A percentile compares a stretch with the other conserved stretches of the same genome.
Conservation (phyloP, 345 rosid species). For the Punica granatum region DNA sequence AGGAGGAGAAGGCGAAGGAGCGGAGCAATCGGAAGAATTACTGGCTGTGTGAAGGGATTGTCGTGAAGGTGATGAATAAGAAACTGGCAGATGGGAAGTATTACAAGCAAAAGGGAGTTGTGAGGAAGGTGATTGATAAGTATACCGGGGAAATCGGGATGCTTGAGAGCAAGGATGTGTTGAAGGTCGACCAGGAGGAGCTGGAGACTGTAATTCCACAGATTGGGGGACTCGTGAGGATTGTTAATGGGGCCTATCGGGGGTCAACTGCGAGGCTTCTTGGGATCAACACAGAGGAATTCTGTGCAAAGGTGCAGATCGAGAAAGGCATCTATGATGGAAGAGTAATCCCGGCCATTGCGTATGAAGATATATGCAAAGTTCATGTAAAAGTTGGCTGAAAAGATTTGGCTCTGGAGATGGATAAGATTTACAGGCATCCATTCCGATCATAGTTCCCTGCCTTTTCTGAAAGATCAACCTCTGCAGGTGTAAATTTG, state of each 20-base stretch:
- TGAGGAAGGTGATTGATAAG: conserved; percentile 73
- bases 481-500: neutral
- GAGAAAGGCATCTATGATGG: conserved; percentile 97
- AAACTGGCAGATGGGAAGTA: conserved; percentile 73
- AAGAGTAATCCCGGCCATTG: conserved; percentile 67
- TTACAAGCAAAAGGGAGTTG: conserved; percentile 81
- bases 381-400: conserved; percentile 12
- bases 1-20: conserved; percentile 82
- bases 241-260: conserved; percentile 88
- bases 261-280: conserved; percentile 71
- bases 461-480: neutral
- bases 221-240: conserved; percentile 64
- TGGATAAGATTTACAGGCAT: too few species aligned
- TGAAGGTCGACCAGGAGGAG: conserved; percentile 94
- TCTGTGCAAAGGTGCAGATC: conserved; percentile 75
- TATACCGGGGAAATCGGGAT: conserved; percentile 87
- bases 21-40: conserved; percentile 76
- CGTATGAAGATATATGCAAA: conserved; percentile 88
- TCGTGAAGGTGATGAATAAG: conserved; percentile 91
- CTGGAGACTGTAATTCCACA: conserved; percentile 94
- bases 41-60: conserved; percentile 75
- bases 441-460: neutral
- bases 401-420: neutral
- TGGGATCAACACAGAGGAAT: conserved; percentile 74
- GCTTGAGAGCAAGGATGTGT: conserved; percentile 64